Conservation (phyloP, 495 filamentous ascomycete species). For the Cercophora newfieldiana region DNA sequence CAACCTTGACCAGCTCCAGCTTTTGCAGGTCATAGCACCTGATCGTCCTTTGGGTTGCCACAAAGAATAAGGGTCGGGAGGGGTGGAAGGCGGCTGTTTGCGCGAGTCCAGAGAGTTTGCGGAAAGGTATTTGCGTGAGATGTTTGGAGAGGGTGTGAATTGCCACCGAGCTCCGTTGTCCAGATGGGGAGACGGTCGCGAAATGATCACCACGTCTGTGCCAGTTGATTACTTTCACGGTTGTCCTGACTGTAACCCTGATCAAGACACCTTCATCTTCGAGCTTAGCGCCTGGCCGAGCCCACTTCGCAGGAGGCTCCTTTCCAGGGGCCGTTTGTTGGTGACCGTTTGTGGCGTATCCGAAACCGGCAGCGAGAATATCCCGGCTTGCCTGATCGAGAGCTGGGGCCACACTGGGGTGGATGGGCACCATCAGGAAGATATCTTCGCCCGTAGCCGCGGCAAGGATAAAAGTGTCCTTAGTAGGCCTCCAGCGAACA, state of each 20-base stretch:
- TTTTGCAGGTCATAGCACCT: constrained; percentile 88
- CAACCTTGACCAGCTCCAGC: constrained; percentile 84
- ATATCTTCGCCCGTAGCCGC: constrained; percentile 83
- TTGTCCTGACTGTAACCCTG: constrained; percentile 74
- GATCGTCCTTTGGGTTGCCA: constrained; percentile 89
- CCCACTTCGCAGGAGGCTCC: constrained; percentile 76
- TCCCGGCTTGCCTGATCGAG: constrained; percentile 72
- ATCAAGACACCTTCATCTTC: constrained; percentile 75
- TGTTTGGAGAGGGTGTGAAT: constrained; percentile 97
- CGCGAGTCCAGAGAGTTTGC: constrained; percentile 76
- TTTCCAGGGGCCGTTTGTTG: constrained; percentile 64
- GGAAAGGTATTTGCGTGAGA: constrained; percentile 90
- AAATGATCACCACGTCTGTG: constrained; percentile 95
- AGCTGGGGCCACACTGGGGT: constrained; percentile 33
- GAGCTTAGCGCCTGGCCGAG: constrained; percentile 70
- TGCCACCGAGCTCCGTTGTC: constrained; percentile 79
- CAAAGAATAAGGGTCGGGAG: constrained; percentile 86
- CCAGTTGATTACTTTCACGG: constrained; percentile 90
- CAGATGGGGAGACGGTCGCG: constrained; percentile 79
- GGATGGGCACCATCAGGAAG: constrained; percentile 71
- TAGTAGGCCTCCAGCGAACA: constrained; percentile 86
- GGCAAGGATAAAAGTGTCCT: constrained; percentile 76
- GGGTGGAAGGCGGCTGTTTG: constrained; percentile 95
- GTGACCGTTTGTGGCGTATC: constrained; percentile 74
- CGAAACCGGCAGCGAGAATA: constrained; percentile 82